phyloP scores from a whole-genome alignment of 495 filamentous ascomycete genomes.

The Aspergillus steynii region DNA sequence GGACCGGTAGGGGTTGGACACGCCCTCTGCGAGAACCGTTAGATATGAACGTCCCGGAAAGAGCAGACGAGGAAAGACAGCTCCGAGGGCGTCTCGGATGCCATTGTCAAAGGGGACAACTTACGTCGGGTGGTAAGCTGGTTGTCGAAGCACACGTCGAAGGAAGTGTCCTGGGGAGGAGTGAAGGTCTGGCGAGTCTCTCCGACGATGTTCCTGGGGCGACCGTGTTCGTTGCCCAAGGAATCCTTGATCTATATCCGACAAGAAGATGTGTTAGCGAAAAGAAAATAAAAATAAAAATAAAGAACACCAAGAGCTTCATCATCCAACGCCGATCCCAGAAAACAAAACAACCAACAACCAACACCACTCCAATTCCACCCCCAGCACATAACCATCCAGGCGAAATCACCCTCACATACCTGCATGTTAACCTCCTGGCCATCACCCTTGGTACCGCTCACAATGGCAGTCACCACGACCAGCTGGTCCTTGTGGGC shows the following conservation, averaged over 20 bases:
- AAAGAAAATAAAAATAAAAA: constrained; percentile 1
- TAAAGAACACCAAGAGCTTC: not conserved
- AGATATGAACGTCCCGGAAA: constrained; percentile 4
- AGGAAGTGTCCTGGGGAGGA: constrained; percentile 88
- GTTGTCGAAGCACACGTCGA: constrained; percentile 98
- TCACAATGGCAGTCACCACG: constrained; percentile 92
- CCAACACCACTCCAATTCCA: not conserved
- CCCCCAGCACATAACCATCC: constrained; percentile 1
- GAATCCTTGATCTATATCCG: constrained; percentile 81
- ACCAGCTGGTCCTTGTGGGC: constrained; percentile 90
- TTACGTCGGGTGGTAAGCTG: constrained; percentile 63
- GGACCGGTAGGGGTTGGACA: constrained; percentile 65
- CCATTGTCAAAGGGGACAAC: constrained; percentile 18
- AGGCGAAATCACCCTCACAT: constrained; percentile 34
- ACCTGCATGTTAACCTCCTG: constrained; percentile 96
- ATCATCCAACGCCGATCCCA: not conserved
- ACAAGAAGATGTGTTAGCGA: constrained; percentile 11
- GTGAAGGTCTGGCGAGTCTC: constrained; percentile 95
- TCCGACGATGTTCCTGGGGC: constrained; percentile 85
- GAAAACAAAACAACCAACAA: not conserved
- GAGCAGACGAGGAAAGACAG: not conserved
- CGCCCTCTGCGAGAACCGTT: constrained; percentile 24
- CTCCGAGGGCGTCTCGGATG: no score
- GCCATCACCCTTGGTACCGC: constrained; percentile 85
- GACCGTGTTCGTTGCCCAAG: constrained; percentile 91